Conservation (phyloP, 2,329 filamentous ascomycete species). For the Cercospora citrullina region DNA sequence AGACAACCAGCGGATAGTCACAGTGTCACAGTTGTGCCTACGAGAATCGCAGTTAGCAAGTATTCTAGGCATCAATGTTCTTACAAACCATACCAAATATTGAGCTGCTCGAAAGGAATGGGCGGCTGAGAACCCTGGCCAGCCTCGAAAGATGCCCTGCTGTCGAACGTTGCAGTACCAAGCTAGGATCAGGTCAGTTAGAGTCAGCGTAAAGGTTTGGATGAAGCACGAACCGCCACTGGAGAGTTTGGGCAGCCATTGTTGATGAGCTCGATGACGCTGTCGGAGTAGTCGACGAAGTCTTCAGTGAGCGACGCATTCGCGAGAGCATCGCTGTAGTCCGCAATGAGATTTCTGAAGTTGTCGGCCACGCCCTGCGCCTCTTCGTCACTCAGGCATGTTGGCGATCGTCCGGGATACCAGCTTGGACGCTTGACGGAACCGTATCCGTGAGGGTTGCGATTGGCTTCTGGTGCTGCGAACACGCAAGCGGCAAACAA, state of each 20-base stretch:
- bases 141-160: constrained; percentile 31
- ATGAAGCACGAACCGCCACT: constrained; percentile 25
- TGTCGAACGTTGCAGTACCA: constrained; percentile 33
- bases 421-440: constrained; percentile 22
- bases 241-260: constrained; percentile 34
- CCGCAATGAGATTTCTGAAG: constrained; percentile 37
- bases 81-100: constrained; percentile 28
- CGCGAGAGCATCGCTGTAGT: constrained; percentile 36
- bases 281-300: constrained; percentile 40
- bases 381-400: constrained; percentile 32
- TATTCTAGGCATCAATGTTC: neutral
- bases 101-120: constrained; percentile 36
- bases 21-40: constrained; percentile 36
- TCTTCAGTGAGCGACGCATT: constrained; percentile 31
- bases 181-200: constrained; percentile 21
- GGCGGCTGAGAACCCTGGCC: constrained; percentile 33
- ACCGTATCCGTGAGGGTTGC: constrained; percentile 14
- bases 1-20: constrained; percentile 36
- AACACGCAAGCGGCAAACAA: constrained; percentile 19
- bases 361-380: constrained; percentile 33
- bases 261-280: constrained; percentile 40
- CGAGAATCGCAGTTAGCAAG: neutral
- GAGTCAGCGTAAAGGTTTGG: neutral
- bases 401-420: constrained; percentile 19
- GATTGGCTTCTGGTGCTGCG: constrained; percentile 11